Evolutionary conservation across 495 filamentous ascomycete genomes (phyloP).

Genomic region (Neurospora sp.): DNA sequence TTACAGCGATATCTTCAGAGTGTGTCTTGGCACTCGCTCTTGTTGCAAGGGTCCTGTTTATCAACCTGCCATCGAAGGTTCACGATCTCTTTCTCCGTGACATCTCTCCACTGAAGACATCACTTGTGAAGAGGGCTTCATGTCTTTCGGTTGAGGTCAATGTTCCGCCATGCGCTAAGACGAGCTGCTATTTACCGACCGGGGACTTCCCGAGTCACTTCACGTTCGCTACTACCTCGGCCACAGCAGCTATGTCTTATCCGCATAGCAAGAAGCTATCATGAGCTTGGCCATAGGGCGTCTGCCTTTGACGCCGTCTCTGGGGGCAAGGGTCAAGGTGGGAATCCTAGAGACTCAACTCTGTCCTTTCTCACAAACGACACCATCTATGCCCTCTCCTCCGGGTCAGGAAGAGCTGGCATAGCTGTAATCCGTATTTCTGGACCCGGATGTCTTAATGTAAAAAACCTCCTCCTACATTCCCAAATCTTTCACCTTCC

Average conservation of each 20-base stretch:
- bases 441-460: slow-evolving; percentile 61
- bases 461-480: too few species aligned
- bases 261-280: neutral
- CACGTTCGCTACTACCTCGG: neutral
- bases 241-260: neutral
- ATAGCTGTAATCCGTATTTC: slow-evolving; percentile 90
- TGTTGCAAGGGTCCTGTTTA: neutral
- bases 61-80: neutral
- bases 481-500: too few species aligned
- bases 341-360: neutral
- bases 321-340: neutral
- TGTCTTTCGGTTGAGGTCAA: slow-evolving; percentile 13
- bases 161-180: slow-evolving; percentile 27
- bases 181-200: slow-evolving; percentile 4
- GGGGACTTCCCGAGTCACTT: neutral
- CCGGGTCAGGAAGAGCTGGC: slow-evolving; percentile 73
- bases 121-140: neutral
- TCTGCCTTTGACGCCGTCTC: neutral
- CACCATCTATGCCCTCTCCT: slow-evolving; percentile 91
- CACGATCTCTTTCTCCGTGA: neutral
- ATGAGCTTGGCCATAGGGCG: neutral
- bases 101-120: neutral
- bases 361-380: slow-evolving; percentile 19
- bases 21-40: neutral
- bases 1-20: neutral